Conservation (phyloP, 2,329 filamentous ascomycete genomes). For the Phialophora chinensis region DNA sequence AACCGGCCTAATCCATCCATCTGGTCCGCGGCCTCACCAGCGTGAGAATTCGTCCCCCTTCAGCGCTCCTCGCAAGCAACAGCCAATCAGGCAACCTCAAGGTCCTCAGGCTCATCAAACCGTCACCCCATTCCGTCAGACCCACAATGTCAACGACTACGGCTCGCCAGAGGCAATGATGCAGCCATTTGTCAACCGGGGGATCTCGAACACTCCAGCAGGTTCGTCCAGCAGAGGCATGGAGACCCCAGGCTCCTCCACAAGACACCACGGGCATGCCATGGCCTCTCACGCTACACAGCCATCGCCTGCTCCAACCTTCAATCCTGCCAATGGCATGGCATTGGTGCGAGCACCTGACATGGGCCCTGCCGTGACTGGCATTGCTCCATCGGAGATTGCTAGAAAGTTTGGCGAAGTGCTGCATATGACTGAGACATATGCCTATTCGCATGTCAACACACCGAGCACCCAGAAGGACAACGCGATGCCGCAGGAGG, state of each 20-base stretch:
- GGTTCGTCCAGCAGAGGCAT: background rate
- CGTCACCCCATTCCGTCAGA: slow-evolving; percentile 8
- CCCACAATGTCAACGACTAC: slow-evolving; percentile 20
- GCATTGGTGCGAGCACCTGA: background rate
- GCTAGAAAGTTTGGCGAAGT: slow-evolving; percentile 20
- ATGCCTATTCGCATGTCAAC: slow-evolving; percentile 33
- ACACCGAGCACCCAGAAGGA: slow-evolving; percentile 35
- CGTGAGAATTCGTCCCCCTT: slow-evolving; percentile 7
- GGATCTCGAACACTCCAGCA: slow-evolving; percentile 4
- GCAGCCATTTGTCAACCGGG: slow-evolving; percentile 11
- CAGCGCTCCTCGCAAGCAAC: slow-evolving; percentile 3
- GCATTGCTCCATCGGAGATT: slow-evolving; percentile 5
- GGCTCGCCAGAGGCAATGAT: slow-evolving; percentile 27
- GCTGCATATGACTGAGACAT: slow-evolving; percentile 28
- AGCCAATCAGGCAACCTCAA: slow-evolving; percentile 6
- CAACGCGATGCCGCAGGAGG: slow-evolving; percentile 24
- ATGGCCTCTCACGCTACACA: background rate
- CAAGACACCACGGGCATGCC: slow-evolving; percentile 3
- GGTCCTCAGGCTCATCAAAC: slow-evolving; percentile 13
- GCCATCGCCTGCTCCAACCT: slow-evolving; percentile 12
- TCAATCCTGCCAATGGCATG: slow-evolving; percentile 12
- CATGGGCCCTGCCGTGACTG: background rate
- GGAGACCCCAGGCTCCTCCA: slow-evolving; percentile 6
- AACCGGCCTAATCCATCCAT: background rate
- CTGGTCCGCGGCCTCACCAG: slow-evolving; percentile 2